Conservation (phyloP, 768 basidiomycete species). For the Mycena polygramma region DNA sequence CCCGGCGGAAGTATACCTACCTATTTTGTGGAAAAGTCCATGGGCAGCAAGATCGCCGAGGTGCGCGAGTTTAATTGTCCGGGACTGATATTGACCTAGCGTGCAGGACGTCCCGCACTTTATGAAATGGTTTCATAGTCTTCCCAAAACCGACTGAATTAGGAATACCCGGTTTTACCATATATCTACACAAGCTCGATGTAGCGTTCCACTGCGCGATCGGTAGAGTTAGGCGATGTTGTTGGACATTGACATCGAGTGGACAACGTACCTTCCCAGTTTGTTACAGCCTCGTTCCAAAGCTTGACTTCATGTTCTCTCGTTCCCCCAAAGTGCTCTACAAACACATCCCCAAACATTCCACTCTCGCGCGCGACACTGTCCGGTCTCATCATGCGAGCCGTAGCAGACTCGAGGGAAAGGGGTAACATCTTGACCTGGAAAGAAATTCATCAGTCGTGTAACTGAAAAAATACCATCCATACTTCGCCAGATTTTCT, state of each 20-base stretch:
- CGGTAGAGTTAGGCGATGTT: constrained; percentile 29
- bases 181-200: constrained; percentile 76
- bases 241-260: constrained; percentile 5
- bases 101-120: constrained; percentile 80
- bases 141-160: constrained; percentile 36
- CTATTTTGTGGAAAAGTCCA: constrained; percentile 70
- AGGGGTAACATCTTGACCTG: constrained; percentile 83
- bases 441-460: constrained; percentile 38
- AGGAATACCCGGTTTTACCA: constrained; percentile 2
- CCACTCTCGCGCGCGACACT: constrained; percentile 84
- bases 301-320: constrained; percentile 89
- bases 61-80: constrained; percentile 50
- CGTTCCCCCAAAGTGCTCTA: constrained; percentile 97
- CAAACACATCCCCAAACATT: constrained; percentile 89
- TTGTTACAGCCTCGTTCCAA: constrained; percentile 92
- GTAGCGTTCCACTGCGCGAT: constrained; percentile 79
- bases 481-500: constrained; percentile 68
- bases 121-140: constrained; percentile 70
- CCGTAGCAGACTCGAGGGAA: constrained; percentile 84
- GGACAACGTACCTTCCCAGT: constrained; percentile 84
- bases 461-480: neutral
- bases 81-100: constrained; percentile 10
- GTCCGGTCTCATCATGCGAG: constrained; percentile 79
- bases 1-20: constrained; percentile 78
- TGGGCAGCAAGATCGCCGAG: constrained; percentile 73